Percentiles rank a stretch among this genome's conserved stretches.
phyloP scores from a whole-genome alignment of 371 early-diverging fungal genomes.

The Mucor irregularis region DNA sequence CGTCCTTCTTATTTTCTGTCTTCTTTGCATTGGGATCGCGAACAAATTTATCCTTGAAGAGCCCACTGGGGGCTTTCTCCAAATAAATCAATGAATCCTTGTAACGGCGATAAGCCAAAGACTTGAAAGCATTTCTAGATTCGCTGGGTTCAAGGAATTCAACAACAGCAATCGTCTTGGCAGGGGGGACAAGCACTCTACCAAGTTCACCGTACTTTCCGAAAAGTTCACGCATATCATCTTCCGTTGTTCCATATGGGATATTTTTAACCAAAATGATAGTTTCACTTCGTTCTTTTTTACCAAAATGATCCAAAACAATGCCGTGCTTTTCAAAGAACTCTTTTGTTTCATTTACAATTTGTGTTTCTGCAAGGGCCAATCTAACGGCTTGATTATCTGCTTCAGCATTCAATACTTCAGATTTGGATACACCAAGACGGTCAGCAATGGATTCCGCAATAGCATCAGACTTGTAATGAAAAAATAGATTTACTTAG shows the following conservation, averaged over 20 bases:
- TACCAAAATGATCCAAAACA: slow-evolving; percentile 71
- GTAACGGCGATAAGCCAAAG: slow-evolving; percentile 88
- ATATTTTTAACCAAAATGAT: slow-evolving; percentile 95
- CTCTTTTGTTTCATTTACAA: slow-evolving; percentile 90
- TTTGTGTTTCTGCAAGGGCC: slow-evolving; percentile 95
- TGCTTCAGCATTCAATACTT: slow-evolving; percentile 82
- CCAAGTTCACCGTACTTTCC: slow-evolving; percentile 86
- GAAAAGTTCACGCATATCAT: slow-evolving; percentile 80
- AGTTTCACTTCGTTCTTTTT: slow-evolving; percentile 81
- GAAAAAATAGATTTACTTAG: neutral
- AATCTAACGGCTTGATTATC: slow-evolving; percentile 92
- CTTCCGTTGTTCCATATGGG: slow-evolving; percentile 77
- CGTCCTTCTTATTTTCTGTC: slow-evolving; percentile 21
- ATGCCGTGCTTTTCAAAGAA: slow-evolving; percentile 90
- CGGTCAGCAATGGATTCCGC: slow-evolving; percentile 92
- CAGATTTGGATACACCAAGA: slow-evolving; percentile 83
- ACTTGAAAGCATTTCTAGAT: slow-evolving; percentile 87
- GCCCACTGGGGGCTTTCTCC: slow-evolving; percentile 89
- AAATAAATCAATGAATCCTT: slow-evolving; percentile 89
- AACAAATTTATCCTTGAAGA: slow-evolving; percentile 73
- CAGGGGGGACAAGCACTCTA: slow-evolving; percentile 91
- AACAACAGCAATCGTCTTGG: slow-evolving; percentile 91
- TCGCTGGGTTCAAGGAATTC: slow-evolving; percentile 91
- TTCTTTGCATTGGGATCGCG: slow-evolving; percentile 17
- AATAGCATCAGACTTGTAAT: slow-evolving; percentile 82